Base-by-base conservation (phyloP, 305 asterid genomes). In the Rubia peregrina region DNA sequence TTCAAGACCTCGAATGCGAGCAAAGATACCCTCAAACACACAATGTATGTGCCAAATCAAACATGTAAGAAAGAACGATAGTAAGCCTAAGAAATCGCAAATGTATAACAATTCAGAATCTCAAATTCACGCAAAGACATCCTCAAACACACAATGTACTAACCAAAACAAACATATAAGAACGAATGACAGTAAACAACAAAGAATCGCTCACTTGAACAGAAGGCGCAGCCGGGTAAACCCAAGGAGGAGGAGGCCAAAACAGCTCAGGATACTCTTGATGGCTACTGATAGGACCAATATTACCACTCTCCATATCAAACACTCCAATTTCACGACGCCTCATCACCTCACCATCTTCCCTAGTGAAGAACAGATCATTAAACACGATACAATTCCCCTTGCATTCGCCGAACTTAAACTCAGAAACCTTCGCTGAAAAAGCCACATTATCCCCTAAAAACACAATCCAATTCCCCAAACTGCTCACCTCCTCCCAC, bases 171-270 rank as follows among this genome's bases (percentile, higher is more conserved):
- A 13, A 5, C 7, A 46, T 12, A 46, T 59, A 2, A 30, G 19
- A 24, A 42, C 48, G 26, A 69, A 61, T 4, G 5, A 26, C 38
- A 4, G 55, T 17, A 42, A 22, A 63, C 21, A 48, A 48, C 9
- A n/a, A 38, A 53, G 42, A 48, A 68, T 10, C 70, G 67, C 92
- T 92, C 82, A 86, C 95, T 82, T 87, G 85, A 64, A 87, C 65
- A 26, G 46, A 36, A 63, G 86, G 49, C 21, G 80, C 76, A 69
- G 80, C 56, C 1, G 89, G 76, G 76, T 68, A 78, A 74, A 88
- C 80, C 96, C 97, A 93, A 38, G 80, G 73, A 40, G 97, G 96
- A 41, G 96, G 97, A 9, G 96, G 97, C 96, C 98, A 89, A 80
- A 91, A 89, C 88, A 88, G 73, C 77, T 81, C 83, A 33, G 88